Conservation (phyloP, 371 early-diverging fungal genomes). For the Chytridium lagenaria region DNA sequence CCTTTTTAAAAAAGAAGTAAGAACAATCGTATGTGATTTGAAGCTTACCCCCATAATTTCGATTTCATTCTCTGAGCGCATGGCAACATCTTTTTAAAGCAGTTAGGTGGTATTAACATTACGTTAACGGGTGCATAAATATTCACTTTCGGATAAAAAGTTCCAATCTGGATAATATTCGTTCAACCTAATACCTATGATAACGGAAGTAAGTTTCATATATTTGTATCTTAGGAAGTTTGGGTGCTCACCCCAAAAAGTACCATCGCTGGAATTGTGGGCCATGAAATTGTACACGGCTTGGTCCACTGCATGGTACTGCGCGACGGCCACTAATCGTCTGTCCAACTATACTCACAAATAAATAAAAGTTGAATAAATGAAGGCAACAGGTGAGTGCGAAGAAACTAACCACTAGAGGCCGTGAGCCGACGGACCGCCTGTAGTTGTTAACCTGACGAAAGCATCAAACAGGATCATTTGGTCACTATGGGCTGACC, state of each 20-base stretch:
- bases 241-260: not conserved
- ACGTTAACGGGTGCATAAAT: too few species aligned
- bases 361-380: not conserved
- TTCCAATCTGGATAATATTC: conserved; percentile 16
- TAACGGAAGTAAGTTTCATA: too few species aligned
- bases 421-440: not conserved
- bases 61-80: conserved; percentile 1
- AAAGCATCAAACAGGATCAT: not conserved
- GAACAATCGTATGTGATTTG: not conserved
- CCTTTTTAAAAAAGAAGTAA: not conserved
- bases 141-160: conserved; percentile 11
- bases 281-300: not conserved
- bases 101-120: too few species aligned
- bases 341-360: conserved; percentile 1
- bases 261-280: conserved; percentile 1
- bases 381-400: not conserved
- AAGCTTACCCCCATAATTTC: conserved; percentile 18
- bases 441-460: conserved; percentile 10
- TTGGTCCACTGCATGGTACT: conserved; percentile 11
- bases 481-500: not conserved
- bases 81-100: conserved; percentile 19
- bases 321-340: conserved; percentile 8
- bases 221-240: too few species aligned
- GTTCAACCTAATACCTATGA: not conserved
- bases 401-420: conserved; percentile 6